phyloP scores from a whole-genome alignment of 768 basidiomycete species.

The Termitomyces eurrhizus region DNA sequence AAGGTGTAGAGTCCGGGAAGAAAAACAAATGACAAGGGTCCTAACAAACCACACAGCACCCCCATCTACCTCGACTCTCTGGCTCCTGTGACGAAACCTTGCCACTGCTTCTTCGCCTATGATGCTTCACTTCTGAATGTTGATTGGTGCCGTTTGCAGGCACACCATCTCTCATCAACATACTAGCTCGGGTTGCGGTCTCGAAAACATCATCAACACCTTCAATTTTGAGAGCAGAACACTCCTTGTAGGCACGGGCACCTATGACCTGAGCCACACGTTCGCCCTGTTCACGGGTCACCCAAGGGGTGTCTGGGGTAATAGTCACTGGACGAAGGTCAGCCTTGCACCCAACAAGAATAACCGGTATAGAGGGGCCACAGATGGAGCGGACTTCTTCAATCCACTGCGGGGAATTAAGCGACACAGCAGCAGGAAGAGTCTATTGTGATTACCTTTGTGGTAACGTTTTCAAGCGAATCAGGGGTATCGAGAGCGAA shows the following conservation, averaged over 20 bases:
- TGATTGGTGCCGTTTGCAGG: conserved; percentile 39
- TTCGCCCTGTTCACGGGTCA: conserved; percentile 79
- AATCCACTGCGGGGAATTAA: conserved; percentile 70
- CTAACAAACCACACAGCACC: conserved; percentile 71
- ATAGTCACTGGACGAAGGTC: conserved; percentile 72
- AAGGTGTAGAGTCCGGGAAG: conserved; percentile 22
- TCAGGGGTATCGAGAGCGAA: conserved; percentile 96
- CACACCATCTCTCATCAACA: conserved; percentile 89
- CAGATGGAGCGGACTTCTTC: conserved; percentile 98
- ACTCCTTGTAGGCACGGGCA: conserved; percentile 93
- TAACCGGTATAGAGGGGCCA: conserved; percentile 86
- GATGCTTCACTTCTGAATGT: conserved; percentile 38
- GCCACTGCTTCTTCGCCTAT: conserved; percentile 53
- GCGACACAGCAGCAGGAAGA: conserved; percentile 8
- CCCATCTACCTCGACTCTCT: conserved; percentile 52
- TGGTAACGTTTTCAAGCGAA: conserved; percentile 91
- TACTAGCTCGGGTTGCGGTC: conserved; percentile 92
- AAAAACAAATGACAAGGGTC: neutral
- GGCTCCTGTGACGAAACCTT: conserved; percentile 37
- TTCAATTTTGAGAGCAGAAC: conserved; percentile 84
- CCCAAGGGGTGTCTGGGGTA: conserved; percentile 44
- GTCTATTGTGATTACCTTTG: conserved; percentile 56
- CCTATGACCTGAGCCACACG: conserved; percentile 80
- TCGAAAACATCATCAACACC: conserved; percentile 98
- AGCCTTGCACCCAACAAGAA: conserved; percentile 95